Base-by-base conservation (phyloP, 208 protist species). In the Naegleria fowleri region DNA sequence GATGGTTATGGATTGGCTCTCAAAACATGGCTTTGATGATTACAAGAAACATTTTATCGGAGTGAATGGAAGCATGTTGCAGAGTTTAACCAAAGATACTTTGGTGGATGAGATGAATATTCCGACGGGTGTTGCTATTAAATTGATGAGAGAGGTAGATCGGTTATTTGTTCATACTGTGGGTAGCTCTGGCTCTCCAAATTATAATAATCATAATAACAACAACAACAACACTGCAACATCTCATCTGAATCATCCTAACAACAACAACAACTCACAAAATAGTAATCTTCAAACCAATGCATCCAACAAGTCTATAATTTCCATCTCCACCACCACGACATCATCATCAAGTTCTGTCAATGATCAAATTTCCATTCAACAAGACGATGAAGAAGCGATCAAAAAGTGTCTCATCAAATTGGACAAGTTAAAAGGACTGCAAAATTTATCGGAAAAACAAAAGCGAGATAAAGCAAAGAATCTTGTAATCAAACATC, bases 401-500 rank as follows among this genome's bases (percentile, higher is more conserved):
- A 87, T 87, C 52, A 36, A 41, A 51, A 29, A 40, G 41, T 40
- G 83, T 33, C 11, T 87, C 9, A 87, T 22, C 6, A 87, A 87
- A 87, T 51, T 87, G 36, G 83, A 87, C 15, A 87, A 87, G 43
- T 87, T 87, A 39, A 87, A 51, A 87, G 83, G 83, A 36, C 29
- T 87, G 33, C 83, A 87, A 87, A 87, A 87, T 16, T 33, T 87
- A 19, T 29, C 16, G 6, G 83, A 52, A n/a, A 36, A 87, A 52
- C 83, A 87, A 48, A 41, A 51, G 15, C 51, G 43, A n/a, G 83
- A 87, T 39, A 87, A 87, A n/a, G 33, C 83, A 4, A 87, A 51
- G 41, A 87, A 51, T n/a, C 38, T 87, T 48, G 83, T 87, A 0
- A 13, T 87, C 41, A 87, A 87, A 48, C 7, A 40, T 1, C 22